These are phyloP conservation scores for Penicillium canescens DNA, from an alignment of 495 filamentous ascomycete genomes.

Conservation along the genomic window DNA sequence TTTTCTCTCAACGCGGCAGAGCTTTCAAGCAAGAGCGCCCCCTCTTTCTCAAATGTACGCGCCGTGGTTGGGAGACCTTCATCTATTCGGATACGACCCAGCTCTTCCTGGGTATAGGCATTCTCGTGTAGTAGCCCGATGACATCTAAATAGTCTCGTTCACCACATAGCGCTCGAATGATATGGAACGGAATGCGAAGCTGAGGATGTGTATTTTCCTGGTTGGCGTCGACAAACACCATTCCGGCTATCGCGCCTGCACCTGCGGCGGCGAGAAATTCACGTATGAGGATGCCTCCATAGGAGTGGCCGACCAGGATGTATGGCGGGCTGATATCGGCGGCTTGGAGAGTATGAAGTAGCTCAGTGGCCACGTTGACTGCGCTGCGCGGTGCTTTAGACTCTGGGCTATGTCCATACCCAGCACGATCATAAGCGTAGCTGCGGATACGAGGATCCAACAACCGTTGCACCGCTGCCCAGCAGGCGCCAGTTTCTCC, in stretches of 20 bases:
- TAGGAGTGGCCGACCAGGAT: constrained; percentile 42
- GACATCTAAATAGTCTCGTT: constrained; percentile 1
- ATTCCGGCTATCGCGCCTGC: constrained; percentile 19
- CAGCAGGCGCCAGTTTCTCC: not conserved
- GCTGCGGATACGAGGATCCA: constrained; percentile 15
- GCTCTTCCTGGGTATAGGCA: constrained; percentile 6
- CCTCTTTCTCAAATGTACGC: constrained; percentile 1
- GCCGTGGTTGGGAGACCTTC: not conserved
- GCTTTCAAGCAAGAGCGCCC: constrained; percentile 6
- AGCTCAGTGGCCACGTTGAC: constrained; percentile 18
- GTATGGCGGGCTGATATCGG: constrained; percentile 28
- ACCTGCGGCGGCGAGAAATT: constrained; percentile 22
- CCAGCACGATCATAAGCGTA: constrained; percentile 28
- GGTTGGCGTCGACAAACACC: constrained; percentile 27
- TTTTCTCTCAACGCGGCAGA: constrained; percentile 3
- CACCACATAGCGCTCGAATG: constrained; percentile 1
- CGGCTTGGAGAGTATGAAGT: constrained; percentile 8
- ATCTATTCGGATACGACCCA: not conserved
- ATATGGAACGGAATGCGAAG: constrained; percentile 1
- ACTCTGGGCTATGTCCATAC: constrained; percentile 8
- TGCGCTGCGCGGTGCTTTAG: constrained; percentile 2
- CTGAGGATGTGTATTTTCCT: constrained; percentile 10
- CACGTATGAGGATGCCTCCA: constrained; percentile 38
- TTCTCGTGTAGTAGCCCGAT: not conserved
- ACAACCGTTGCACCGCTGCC: constrained; percentile 4